Evolutionary conservation across 2,329 filamentous ascomycete genomes (phyloP).

Genomic region (Madurella mycetomatis): DNA sequence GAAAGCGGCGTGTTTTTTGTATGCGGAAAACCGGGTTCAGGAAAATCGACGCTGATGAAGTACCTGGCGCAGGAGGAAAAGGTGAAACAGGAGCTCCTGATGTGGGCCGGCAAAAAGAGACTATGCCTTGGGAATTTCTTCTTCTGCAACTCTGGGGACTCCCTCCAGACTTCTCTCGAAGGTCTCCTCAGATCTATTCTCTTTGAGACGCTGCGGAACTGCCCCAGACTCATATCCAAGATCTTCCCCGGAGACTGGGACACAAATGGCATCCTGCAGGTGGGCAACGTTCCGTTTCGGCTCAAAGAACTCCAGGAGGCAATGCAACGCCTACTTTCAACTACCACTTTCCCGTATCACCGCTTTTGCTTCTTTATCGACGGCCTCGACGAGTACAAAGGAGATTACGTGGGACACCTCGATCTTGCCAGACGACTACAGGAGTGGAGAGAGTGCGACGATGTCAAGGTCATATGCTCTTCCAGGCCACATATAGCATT

Average conservation of each 20-base stretch:
- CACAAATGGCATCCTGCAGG: too few relatives aligned
- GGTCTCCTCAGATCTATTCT: constrained; percentile 23
- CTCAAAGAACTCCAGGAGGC: not conserved
- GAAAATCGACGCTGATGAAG: constrained; percentile 30
- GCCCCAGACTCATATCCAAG: constrained; percentile 13
- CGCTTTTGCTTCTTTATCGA: constrained; percentile 22
- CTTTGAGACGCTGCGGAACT: constrained; percentile 16
- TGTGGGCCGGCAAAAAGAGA: constrained; percentile 15
- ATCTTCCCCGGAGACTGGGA: constrained; percentile 19
- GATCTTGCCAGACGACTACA: too few relatives aligned
- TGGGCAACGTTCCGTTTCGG: too few relatives aligned
- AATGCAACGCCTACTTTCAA: too few relatives aligned
- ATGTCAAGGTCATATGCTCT: too few relatives aligned
- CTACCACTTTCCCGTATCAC: not conserved
- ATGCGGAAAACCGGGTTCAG: constrained; percentile 27
- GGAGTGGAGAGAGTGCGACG: too few relatives aligned
- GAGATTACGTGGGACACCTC: not conserved
- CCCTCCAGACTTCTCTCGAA: constrained; percentile 20
- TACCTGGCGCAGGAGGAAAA: constrained; percentile 15
- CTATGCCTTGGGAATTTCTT: constrained; percentile 20
- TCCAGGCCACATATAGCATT: too few relatives aligned
- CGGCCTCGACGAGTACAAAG: constrained; percentile 20
- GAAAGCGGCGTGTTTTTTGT: constrained; percentile 3
- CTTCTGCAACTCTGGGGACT: constrained; percentile 25
- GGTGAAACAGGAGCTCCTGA: constrained; percentile 9